phyloP scores from a whole-genome alignment of 139 green algal species.

The Chlorella sp. region DNA sequence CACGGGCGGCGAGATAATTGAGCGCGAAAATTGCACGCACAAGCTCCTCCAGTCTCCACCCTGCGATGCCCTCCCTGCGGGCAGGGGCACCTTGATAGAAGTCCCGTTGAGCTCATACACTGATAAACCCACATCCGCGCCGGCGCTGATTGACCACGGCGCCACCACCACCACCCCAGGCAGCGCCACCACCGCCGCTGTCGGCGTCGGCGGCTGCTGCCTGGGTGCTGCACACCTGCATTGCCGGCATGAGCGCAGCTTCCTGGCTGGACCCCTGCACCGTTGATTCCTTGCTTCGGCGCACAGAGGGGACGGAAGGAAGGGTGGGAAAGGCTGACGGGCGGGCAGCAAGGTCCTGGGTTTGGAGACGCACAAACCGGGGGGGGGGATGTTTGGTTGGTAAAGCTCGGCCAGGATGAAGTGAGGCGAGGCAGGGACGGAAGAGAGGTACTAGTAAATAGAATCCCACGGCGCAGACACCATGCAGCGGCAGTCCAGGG shows the following conservation, averaged over 20 bases:
- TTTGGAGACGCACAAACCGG: too few relatives aligned
- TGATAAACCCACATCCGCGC: background rate
- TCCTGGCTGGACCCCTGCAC: background rate
- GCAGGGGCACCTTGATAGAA: background rate
- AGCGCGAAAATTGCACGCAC: background rate
- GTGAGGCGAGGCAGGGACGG: too few relatives aligned
- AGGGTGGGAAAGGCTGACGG: too few relatives aligned
- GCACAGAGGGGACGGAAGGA: background rate
- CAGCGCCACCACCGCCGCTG: background rate
- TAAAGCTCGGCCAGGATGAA: too few relatives aligned
- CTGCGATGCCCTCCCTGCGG: too few relatives aligned
- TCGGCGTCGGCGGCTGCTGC: background rate
- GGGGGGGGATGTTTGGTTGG: too few relatives aligned
- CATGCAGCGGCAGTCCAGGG: too few relatives aligned
- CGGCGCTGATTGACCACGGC: background rate
- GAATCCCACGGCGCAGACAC: too few relatives aligned
- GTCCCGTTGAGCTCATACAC: background rate
- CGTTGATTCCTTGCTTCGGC: background rate
- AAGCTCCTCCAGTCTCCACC: background rate
- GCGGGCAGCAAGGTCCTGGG: too few relatives aligned
- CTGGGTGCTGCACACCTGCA: constrained; percentile 2
- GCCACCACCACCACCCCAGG: background rate
- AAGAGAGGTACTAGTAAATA: too few relatives aligned
- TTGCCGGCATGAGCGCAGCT: background rate
- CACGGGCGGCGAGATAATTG: background rate